Evolutionary conservation across 75 land plant genomes (phyloP), one percentile per base, ranked within the genome.

Genomic region (Cupressus sempervirens): DNA sequence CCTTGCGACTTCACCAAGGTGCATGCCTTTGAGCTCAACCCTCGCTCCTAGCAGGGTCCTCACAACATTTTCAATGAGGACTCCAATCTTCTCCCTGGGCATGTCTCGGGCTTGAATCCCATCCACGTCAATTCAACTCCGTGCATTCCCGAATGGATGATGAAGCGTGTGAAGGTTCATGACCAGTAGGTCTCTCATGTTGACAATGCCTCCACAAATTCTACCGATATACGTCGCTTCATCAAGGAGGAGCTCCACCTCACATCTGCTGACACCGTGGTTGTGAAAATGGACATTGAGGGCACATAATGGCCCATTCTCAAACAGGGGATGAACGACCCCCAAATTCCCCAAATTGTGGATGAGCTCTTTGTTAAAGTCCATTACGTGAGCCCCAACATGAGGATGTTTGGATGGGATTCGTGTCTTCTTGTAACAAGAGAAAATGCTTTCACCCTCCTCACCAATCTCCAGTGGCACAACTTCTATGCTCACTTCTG

Each of bases 321-420:
- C 16, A 12, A 48, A 45, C 3, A 86, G 14, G 87, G 90, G 90
- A 36, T 87, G 7, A 45, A 29, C 0, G 89, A 89, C 35, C 80
- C 89, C 6, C 86, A 52, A 30, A 89, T 89, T 89, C 32, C 86
- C 14, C 76, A 38, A 7, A 87, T 89, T 56, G 72, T 89, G 4
- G 90, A 89, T n/a, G 89, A 89, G 86, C 81, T 89, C n/a, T 89
- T 89, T 48, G 86, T 87, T 43, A 89, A 89, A 86, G 79, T 87
- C 8, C 90, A 89, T 15, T 89, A 89, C 54, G 54, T 80, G 3
- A 86, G 85, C 70, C 83, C 67, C 20, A 38, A 83, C 65, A 89
- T 89, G 90, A 20, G 81, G 3, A 48, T 73, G 36, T 87, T 58
- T 46, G 86, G 84, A 26, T 89, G 90, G 90, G 83, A 53, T 23